Conservation (phyloP, 116 monocot genomes). For the Phalaenopsis hybrid region DNA sequence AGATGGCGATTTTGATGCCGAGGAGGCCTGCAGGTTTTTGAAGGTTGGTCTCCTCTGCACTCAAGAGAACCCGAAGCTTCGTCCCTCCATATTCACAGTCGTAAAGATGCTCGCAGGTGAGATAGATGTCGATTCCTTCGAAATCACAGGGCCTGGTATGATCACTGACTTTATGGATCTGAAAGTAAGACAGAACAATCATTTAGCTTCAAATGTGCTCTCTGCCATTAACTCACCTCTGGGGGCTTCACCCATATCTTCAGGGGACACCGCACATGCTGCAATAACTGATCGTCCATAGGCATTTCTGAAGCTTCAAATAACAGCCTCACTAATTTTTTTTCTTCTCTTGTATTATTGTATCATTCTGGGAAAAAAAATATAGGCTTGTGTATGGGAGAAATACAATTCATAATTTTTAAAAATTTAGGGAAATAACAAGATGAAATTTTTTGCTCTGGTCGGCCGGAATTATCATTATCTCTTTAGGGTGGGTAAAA, state of each 20-base stretch:
- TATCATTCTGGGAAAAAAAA: too few relatives aligned
- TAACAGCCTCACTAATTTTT: too few relatives aligned
- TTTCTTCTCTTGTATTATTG: too few relatives aligned
- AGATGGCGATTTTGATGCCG: slow-evolving; percentile 28
- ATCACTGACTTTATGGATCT: slow-evolving; percentile 54
- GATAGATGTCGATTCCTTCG: slow-evolving; percentile 1
- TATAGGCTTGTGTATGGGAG: too few relatives aligned
- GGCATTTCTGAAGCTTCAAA: not conserved
- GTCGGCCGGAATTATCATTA: too few relatives aligned
- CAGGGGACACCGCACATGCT: slow-evolving; percentile 17
- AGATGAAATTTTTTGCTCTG: too few relatives aligned
- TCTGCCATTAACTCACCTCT: slow-evolving; percentile 14
- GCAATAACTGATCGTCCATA: slow-evolving; percentile 15
- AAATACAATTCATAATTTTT: too few relatives aligned
- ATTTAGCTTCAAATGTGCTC: not conserved
- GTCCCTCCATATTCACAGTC: slow-evolving; percentile 49
- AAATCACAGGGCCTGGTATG: slow-evolving; percentile 49
- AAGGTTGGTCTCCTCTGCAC: slow-evolving; percentile 61
- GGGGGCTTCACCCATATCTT: slow-evolving; percentile 9
- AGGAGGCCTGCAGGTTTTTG: slow-evolving; percentile 43
- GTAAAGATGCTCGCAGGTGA: slow-evolving; percentile 39
- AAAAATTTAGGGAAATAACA: too few relatives aligned
- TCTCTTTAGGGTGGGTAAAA: too few relatives aligned
- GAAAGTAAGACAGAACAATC: slow-evolving; percentile 18
- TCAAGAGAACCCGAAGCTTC: slow-evolving; percentile 38